Conservation (phyloP, 345 rosid genomes). For the Salix caprea region DNA sequence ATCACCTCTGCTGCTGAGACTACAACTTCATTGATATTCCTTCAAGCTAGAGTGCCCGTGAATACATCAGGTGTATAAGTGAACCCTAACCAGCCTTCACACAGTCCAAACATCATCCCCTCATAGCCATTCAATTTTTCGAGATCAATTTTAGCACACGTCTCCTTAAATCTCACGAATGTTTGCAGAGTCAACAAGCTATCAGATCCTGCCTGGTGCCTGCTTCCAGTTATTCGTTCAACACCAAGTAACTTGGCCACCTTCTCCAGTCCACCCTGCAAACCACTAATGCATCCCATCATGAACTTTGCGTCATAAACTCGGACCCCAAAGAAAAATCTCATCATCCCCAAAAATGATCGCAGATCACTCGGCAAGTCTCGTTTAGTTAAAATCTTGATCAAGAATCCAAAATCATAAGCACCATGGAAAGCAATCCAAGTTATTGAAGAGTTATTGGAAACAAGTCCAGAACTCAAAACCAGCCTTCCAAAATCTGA, state of each 20-base stretch:
- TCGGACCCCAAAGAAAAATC: too few species aligned
- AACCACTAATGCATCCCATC: neutral
- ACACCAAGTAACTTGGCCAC: neutral
- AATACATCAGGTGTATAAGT: too few species aligned
- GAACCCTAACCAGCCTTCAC: neutral
- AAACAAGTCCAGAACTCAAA: neutral
- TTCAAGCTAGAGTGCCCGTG: too few species aligned
- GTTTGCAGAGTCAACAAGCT: neutral
- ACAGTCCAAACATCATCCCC: neutral
- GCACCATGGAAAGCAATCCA: conserved; percentile 7
- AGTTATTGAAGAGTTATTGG: neutral
- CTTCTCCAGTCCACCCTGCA: neutral
- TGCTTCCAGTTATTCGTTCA: neutral
- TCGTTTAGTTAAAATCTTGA: too few species aligned
- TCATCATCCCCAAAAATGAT: too few species aligned
- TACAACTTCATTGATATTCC: too few species aligned
- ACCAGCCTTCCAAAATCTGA: neutral
- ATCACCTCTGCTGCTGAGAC: too few species aligned
- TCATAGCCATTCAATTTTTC: neutral
- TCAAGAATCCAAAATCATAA: neutral
- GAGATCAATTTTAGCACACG: neutral
- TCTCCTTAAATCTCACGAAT: neutral
- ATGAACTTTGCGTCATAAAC: conserved; percentile 3
- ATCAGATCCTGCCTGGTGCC: neutral
- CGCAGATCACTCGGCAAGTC: too few species aligned